These are phyloP conservation scores for Penicillium hordei DNA, from an alignment of 2,329 filamentous ascomycete species.

Conservation along the genomic window DNA sequence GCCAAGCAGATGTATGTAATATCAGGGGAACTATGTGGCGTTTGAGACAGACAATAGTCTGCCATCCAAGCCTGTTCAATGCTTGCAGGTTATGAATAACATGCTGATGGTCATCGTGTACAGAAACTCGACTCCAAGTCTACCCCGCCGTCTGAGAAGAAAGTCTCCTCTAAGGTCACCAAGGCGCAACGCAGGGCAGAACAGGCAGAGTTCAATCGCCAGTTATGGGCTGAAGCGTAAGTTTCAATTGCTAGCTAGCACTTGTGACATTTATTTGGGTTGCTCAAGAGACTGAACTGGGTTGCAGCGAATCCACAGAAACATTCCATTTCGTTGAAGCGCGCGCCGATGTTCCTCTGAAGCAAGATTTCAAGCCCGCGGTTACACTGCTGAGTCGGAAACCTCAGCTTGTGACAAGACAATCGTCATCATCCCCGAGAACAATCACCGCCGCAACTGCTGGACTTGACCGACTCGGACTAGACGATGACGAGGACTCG, in stretches of 20 bases:
- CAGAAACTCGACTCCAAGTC: constrained; percentile 43
- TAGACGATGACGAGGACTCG: constrained; percentile 62
- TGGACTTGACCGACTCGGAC: constrained; percentile 48
- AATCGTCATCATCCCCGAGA: constrained; percentile 43
- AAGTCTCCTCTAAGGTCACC: constrained; percentile 56
- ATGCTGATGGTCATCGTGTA: constrained; percentile 10
- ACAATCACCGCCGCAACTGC: constrained; percentile 44
- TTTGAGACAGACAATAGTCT: not conserved
- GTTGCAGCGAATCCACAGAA: constrained; percentile 67
- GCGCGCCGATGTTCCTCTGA: constrained; percentile 62
- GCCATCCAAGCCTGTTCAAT: not conserved
- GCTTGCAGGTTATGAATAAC: not conserved
- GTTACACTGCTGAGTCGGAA: constrained; percentile 85
- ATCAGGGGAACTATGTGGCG: not conserved
- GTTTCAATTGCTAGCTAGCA: not conserved
- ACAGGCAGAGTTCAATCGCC: constrained; percentile 79
- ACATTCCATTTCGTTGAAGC: constrained; percentile 74
- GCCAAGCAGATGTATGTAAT: constrained; percentile 65
- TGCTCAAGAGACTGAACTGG: not conserved
- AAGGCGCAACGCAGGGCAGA: constrained; percentile 76
- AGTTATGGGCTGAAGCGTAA: constrained; percentile 87
- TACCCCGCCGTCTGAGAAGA: constrained; percentile 46
- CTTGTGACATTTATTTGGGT: not conserved
- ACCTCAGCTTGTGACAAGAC: constrained; percentile 63
- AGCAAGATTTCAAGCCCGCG: constrained; percentile 73